Evolutionary conservation across 495 filamentous ascomycete genomes (phyloP), one percentile per base, ranked within the genome.

Genomic region (Massariosphaeria phaeospora): DNA sequence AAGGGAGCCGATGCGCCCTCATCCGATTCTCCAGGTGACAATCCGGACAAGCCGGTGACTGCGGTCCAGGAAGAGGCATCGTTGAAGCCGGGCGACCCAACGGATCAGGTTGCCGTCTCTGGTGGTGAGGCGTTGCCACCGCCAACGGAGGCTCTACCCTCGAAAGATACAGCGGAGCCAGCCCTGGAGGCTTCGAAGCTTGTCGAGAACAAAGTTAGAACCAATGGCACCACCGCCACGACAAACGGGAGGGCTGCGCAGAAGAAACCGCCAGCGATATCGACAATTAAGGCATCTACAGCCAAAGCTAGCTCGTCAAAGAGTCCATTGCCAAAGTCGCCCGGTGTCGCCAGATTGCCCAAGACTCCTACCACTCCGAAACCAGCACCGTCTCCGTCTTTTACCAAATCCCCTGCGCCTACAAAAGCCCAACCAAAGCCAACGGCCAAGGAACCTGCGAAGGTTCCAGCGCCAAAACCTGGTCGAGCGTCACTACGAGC

Each of bases 251-350:
- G 55, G 49, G 5, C 44, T 33, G 74, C 74, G 3, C 77, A 78
- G 10, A 89, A 81, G 49, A 69, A 58, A 24, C 55, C 57, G 52
- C 6, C 59, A 65, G 69, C 46, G 67, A 51, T 53, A 63, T 49
- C 55, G 74, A 39, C 70, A 74, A 0, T 67, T 71, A 52, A 81
- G 77, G 52, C 72, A 74, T 52, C 64, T 21, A 20, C 24, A n/a
- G 24, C 46, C 33, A 47, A 52, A 27, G 24, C 49, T 26, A 23
- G 33, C 17, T 48, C 61, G 11, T 31, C 57, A 12, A 52, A 54
- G 45, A 64, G 61, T 45, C 51, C 57, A 18, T n/a, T 64, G 15
- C 61, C 61, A 20, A 60, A 57, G 41, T 59, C 61, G n/a, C 61
- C 59, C n/a, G 49, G 52, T 9, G 21, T 29, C 31, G 41, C 54